Evolutionary conservation across 345 rosid genomes (phyloP).

Genomic region (Acer negundo): DNA sequence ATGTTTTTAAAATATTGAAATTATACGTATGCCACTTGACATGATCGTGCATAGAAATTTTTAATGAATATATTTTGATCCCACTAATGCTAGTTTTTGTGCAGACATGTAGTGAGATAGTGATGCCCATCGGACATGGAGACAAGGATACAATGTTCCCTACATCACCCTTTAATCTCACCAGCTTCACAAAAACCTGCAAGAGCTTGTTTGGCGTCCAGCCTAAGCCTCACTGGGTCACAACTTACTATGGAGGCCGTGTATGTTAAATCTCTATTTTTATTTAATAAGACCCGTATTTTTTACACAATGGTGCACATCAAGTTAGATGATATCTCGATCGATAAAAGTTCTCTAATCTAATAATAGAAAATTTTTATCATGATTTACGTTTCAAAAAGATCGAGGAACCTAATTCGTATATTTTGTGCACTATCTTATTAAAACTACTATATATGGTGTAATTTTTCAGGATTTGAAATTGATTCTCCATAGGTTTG

Average conservation of each 20-base stretch:
- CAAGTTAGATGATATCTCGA: background rate
- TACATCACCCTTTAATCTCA: slow-evolving; percentile 47
- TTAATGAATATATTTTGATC: background rate
- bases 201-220: slow-evolving; percentile 46
- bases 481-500: slow-evolving; percentile 43
- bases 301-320: no score
- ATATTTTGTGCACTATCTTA: no score
- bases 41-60: background rate
- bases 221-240: slow-evolving; percentile 75
- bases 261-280: slow-evolving; percentile 25
- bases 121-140: slow-evolving; percentile 57
- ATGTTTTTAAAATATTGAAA: background rate
- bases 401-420: no score
- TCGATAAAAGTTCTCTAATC: no score
- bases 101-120: slow-evolving; percentile 70
- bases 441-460: background rate
- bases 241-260: slow-evolving; percentile 61
- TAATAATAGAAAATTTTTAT: no score
- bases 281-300: no score
- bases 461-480: slow-evolving; percentile 45
- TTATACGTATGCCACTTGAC: background rate
- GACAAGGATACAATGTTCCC: slow-evolving; percentile 57
- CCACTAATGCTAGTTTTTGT: background rate
- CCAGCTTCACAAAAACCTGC: slow-evolving; percentile 39
- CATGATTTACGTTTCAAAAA: no score